Evolutionary conservation across 768 basidiomycete species (phyloP).

Genomic region (Floccularia luteovirens): DNA sequence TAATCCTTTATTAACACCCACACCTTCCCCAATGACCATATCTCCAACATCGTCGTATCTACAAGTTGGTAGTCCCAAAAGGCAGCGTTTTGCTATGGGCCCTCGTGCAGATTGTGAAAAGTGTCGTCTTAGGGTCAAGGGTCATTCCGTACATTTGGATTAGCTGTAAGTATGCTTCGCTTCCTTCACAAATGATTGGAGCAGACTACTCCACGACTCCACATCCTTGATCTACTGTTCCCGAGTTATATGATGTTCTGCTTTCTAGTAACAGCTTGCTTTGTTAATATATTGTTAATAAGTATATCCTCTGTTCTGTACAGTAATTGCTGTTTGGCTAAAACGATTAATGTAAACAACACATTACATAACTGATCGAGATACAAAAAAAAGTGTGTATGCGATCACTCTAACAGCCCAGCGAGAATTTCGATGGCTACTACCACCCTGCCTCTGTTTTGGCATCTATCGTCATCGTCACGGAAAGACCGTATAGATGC

Average conservation of each 20-base stretch:
- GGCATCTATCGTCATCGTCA: slow-evolving; percentile 80
- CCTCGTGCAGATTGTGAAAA: slow-evolving; percentile 64
- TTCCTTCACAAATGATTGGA: neutral
- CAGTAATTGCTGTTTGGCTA: too few relatives aligned
- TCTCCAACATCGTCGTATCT: slow-evolving; percentile 16
- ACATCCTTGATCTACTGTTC: neutral
- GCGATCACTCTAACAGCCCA: neutral
- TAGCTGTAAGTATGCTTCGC: slow-evolving; percentile 29
- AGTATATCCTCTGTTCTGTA: neutral
- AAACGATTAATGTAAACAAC: too few relatives aligned
- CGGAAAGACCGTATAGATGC: slow-evolving; percentile 79
- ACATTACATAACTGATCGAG: slow-evolving; percentile 5
- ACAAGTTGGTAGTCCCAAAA: slow-evolving; percentile 15
- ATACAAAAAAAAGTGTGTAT: slow-evolving; percentile 2
- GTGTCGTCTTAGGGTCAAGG: slow-evolving; percentile 56
- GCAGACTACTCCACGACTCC: neutral
- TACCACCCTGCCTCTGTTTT: slow-evolving; percentile 89
- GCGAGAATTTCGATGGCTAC: slow-evolving; percentile 39
- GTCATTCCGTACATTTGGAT: slow-evolving; percentile 67
- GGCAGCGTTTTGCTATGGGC: slow-evolving; percentile 60
- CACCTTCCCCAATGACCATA: slow-evolving; percentile 14
- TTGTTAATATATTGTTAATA: neutral
- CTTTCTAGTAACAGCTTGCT: neutral
- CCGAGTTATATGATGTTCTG: neutral
- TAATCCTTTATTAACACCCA: neutral